Conservation (phyloP, 352 stramenopile species). For the Halophytophthora batemanensis region DNA sequence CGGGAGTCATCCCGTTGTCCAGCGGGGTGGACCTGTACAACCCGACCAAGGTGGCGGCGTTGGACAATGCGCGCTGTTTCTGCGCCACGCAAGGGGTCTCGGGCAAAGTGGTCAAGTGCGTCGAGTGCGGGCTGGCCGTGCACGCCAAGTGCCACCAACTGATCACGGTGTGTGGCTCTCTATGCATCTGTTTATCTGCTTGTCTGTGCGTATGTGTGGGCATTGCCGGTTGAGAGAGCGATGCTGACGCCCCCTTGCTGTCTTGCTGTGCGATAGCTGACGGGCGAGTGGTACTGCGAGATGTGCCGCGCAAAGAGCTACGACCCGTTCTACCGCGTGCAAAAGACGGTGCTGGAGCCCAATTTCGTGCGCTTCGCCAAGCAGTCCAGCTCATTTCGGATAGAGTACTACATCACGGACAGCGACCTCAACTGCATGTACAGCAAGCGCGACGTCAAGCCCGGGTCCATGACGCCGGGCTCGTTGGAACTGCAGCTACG, state of each 20-base stretch:
- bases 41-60: slow-evolving; percentile 20
- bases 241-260: slow-evolving; percentile 1
- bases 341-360: slow-evolving; percentile 50
- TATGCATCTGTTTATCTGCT: not conserved
- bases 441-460: slow-evolving; percentile 43
- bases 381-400: slow-evolving; percentile 35
- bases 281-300: slow-evolving; percentile 73
- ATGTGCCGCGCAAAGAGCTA: slow-evolving; percentile 59
- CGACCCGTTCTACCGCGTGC: slow-evolving; percentile 68
- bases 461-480: slow-evolving; percentile 50
- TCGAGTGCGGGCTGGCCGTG: slow-evolving; percentile 47
- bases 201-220: not conserved
- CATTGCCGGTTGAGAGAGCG: not conserved
- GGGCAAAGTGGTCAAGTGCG: slow-evolving; percentile 50
- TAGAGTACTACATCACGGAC: slow-evolving; percentile 72
- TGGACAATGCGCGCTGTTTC: slow-evolving; percentile 60
- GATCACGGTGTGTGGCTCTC: slow-evolving; percentile 32
- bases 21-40: slow-evolving; percentile 35
- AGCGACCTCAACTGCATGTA: slow-evolving; percentile 76
- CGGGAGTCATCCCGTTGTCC: slow-evolving; percentile 21
- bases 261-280: slow-evolving; percentile 16
- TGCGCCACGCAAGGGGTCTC: slow-evolving; percentile 31
- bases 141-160: slow-evolving; percentile 81
- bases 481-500: slow-evolving; percentile 75
- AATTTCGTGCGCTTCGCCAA: slow-evolving; percentile 70